Evolutionary conservation across 106 monocot genomes (phyloP).

Genomic region (Dioscorea alata): DNA sequence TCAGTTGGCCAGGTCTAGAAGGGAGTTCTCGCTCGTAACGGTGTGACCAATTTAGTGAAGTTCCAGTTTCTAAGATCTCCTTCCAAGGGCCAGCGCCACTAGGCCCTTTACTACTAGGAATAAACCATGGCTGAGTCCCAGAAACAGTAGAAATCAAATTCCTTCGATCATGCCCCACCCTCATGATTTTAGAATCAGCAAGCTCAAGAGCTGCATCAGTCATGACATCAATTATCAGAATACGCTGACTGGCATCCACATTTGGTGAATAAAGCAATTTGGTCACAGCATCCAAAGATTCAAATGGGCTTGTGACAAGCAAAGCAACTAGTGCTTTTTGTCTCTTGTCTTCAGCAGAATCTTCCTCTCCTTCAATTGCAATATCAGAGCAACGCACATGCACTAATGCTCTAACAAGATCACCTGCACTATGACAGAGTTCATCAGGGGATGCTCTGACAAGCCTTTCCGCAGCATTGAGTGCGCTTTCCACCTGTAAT

Average conservation of each 20-base stretch:
- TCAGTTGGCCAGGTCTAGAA: constrained; percentile 66
- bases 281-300: constrained; percentile 68
- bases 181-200: constrained; percentile 48
- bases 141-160: constrained; percentile 57
- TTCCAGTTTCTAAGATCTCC: constrained; percentile 56
- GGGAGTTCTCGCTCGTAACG: constrained; percentile 87
- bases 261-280: constrained; percentile 85
- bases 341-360: constrained; percentile 80
- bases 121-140: constrained; percentile 64
- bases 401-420: constrained; percentile 76
- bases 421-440: constrained; percentile 63
- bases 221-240: constrained; percentile 95
- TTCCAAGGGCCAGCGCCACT: constrained; percentile 83
- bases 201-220: constrained; percentile 88
- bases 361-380: constrained; percentile 83
- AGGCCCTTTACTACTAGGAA: constrained; percentile 68
- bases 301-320: constrained; percentile 84
- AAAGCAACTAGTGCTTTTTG: constrained; percentile 76
- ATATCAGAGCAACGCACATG: constrained; percentile 80
- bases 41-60: constrained; percentile 57
- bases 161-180: constrained; percentile 15
- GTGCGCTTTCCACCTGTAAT: constrained; percentile 76
- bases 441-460: constrained; percentile 95
- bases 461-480: constrained; percentile 71
- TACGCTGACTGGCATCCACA: constrained; percentile 78